Percentiles rank a stretch among this genome's conserved stretches.
These are phyloP conservation scores for Gynostemma pentaphyllum DNA, from an alignment of 306 rosid genomes.

Conservation along the genomic window DNA sequence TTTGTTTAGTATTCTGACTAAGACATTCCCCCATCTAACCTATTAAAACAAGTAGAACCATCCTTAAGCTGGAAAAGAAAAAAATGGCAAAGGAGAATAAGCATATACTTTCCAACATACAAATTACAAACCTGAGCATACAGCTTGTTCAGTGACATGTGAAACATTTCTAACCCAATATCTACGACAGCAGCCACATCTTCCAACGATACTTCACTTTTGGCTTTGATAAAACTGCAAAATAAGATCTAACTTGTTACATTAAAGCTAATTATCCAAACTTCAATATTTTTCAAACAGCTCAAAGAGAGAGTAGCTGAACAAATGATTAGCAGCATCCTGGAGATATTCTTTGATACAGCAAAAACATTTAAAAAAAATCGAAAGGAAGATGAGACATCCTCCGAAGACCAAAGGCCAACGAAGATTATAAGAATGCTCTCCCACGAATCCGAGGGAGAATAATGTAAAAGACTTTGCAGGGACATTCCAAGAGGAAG, in stretches of 20 bases:
- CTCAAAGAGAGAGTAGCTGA: neutral
- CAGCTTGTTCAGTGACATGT: slow-evolving; percentile 60
- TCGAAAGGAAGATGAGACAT: neutral
- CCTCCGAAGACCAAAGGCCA: neutral
- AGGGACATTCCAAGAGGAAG: neutral
- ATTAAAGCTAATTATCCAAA: slow-evolving; percentile 9
- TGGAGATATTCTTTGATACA: no score
- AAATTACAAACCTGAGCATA: slow-evolving; percentile 73
- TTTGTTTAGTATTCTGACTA: slow-evolving; percentile 74
- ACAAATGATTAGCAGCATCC: neutral
- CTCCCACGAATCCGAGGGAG: neutral
- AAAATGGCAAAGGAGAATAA: neutral
- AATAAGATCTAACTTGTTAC: slow-evolving; percentile 1
- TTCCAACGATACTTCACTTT: slow-evolving; percentile 79
- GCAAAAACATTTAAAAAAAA: neutral
- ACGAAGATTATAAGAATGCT: neutral
- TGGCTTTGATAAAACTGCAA: slow-evolving; percentile 85
- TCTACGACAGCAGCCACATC: slow-evolving; percentile 51
- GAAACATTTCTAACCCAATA: slow-evolving; percentile 67
- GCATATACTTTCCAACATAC: slow-evolving; percentile 17
- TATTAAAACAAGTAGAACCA: slow-evolving; percentile 35
- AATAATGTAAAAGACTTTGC: neutral
- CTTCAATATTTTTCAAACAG: slow-evolving; percentile 10
- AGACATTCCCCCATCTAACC: slow-evolving; percentile 97
- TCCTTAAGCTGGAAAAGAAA: slow-evolving; percentile 18